A percentile compares a stretch with the other conserved stretches of the same genome.
Conservation (phyloP, 2,329 filamentous ascomycete species). For the Epichloe typhina region DNA sequence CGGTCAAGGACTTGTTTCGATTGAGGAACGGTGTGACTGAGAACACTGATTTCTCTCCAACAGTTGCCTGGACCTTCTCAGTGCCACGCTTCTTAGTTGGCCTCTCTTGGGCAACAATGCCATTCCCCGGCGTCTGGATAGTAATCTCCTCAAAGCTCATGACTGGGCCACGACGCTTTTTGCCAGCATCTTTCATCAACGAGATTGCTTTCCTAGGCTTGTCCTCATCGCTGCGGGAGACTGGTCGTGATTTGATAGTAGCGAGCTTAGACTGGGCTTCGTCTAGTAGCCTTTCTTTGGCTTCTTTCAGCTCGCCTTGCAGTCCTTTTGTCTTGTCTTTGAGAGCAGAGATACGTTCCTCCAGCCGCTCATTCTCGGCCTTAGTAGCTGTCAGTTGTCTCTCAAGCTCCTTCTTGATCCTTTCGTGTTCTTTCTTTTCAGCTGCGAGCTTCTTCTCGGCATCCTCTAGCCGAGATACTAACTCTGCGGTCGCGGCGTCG, state of each 20-base stretch:
- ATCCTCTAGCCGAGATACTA: constrained; percentile 22
- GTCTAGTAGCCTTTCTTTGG: constrained; percentile 30
- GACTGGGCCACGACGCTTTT: constrained; percentile 34
- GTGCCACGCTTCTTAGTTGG: constrained; percentile 42
- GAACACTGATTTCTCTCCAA: constrained; percentile 82
- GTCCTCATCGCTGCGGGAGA: constrained; percentile 9
- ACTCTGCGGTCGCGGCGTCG: constrained; percentile 30
- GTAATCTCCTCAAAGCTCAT: constrained; percentile 30
- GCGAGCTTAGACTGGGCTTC: constrained; percentile 13
- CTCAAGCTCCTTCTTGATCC: constrained; percentile 30
- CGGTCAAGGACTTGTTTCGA: constrained; percentile 45
- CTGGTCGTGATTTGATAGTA: constrained; percentile 4
- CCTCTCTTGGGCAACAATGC: constrained; percentile 27
- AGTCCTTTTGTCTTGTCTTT: constrained; percentile 55
- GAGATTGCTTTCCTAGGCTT: constrained; percentile 11
- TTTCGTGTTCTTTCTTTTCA: constrained; percentile 34
- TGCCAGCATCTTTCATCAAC: constrained; percentile 21
- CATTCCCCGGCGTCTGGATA: constrained; percentile 33
- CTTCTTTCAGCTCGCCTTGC: constrained; percentile 61
- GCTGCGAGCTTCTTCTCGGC: constrained; percentile 22
- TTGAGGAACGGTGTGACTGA: constrained; percentile 92
- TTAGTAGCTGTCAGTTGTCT: constrained; percentile 48
- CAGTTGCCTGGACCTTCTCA: constrained; percentile 28
- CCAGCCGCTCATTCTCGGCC: constrained; percentile 48
- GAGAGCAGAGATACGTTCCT: constrained; percentile 57